phyloP scores from a whole-genome alignment of 805 yeast genomes.

The Candida broadrunensis region DNA sequence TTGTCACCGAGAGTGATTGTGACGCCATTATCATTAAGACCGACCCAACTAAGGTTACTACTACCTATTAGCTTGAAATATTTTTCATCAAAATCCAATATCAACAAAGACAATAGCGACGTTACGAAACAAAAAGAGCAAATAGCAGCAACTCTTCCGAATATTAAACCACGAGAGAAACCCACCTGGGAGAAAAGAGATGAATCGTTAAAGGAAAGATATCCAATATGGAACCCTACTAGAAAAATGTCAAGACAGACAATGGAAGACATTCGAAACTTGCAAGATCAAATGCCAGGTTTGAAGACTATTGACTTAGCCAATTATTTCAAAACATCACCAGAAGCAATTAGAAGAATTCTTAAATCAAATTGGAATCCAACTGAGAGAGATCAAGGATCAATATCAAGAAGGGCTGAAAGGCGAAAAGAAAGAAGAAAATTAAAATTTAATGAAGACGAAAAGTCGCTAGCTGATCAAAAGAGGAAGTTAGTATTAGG shows the following conservation, averaged over 20 bases:
- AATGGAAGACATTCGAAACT: constrained; percentile 58
- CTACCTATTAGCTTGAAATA: no score
- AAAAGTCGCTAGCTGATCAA: background rate
- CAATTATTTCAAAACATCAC: constrained; percentile 64
- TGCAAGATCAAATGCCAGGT: constrained; percentile 60
- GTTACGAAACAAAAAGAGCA: no score
- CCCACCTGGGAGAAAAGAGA: constrained; percentile 70
- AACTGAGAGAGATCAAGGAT: constrained; percentile 46
- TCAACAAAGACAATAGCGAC: no score
- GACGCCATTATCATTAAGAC: no score
- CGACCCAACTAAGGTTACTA: no score
- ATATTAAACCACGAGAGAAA: no score
- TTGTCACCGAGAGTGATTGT: no score
- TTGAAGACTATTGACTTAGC: constrained; percentile 59
- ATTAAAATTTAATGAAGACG: background rate
- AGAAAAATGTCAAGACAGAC: constrained; percentile 65
- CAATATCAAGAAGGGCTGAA: constrained; percentile 50
- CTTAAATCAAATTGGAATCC: constrained; percentile 78
- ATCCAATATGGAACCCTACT: constrained; percentile 67
- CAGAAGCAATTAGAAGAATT: constrained; percentile 80
- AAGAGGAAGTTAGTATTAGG: background rate
- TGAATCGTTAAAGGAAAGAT: constrained; percentile 58
- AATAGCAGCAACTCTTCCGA: no score
- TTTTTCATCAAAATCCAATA: no score
- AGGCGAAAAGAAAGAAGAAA: constrained; percentile 11